Evolutionary conservation across 805 yeast genomes (phyloP), one percentile per base, ranked within the genome.

Genomic region (Wickerhamomyces hampshirensis): DNA sequence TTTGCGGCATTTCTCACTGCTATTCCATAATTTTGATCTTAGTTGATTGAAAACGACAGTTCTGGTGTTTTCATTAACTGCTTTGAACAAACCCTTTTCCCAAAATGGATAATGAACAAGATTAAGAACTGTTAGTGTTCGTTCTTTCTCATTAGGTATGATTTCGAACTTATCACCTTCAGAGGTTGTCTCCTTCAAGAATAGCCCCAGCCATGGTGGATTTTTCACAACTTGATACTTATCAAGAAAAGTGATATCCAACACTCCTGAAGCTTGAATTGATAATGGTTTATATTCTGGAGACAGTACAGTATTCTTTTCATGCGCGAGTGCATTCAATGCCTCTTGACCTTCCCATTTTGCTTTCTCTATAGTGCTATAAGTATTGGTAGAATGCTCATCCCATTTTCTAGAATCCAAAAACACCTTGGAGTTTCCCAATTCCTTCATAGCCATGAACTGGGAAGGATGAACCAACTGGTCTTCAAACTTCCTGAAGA

Each of bases 341-440:
- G 21, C n/a, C n/a, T 29, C 14, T 10, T 15, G 12, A n/a, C 23
- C 12, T 5, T 8, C 10, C 4, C 5, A 7, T 8, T 6, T 17
- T 5, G 31, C 21, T 6, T 17, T 12, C 8, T 5, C 5, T 5
- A 8, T 9, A 7, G 5, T 5, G 11, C 7, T 6, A 13, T 29
- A 10, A 17, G 13, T 29, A 15, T 16, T 18, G 13, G 7, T 14
- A 11, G 12, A 5, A 17, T 14, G 26, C 6, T 13, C n/a, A 6
- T 14, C n/a, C 36, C 34, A 30, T 12, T 38, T 34, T 6, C 15
- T 5, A 8, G 26, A 30, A 23, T 35, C 17, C 17, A 39, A n/a
- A 32, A 30, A 32, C 9, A 39, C 18, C 18, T 36, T 39, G 6
- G 39, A 19, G 30, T 24, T 26, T 6, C 31, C 13, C 24, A 40